A percentile compares a stretch with the other conserved stretches of the same genome.
These are phyloP conservation scores for Melanopsichium pennsylvanicum DNA, from an alignment of 1,284 basidiomycete species.

Conservation along the genomic window DNA sequence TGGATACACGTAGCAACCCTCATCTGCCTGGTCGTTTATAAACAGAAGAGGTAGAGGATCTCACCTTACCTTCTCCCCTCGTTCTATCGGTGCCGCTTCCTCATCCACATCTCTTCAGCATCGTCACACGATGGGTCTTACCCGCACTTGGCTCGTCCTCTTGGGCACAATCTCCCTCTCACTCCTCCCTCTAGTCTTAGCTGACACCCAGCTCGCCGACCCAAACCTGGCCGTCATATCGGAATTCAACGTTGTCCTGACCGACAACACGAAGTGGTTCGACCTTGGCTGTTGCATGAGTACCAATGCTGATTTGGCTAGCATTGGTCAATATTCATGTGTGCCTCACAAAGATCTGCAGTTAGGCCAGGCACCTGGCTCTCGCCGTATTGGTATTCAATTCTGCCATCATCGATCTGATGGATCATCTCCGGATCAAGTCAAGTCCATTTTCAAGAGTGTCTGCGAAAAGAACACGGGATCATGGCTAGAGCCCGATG, in stretches of 20 bases:
- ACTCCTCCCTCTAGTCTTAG: conserved; percentile 2
- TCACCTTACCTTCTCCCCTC: not conserved
- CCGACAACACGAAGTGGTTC: conserved; percentile 32
- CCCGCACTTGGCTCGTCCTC: conserved; percentile 12
- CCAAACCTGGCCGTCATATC: conserved; percentile 15
- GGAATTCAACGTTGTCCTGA: conserved; percentile 30
- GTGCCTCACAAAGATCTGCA: conserved; percentile 7
- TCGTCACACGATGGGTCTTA: conserved; percentile 8
- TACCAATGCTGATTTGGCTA: not conserved
- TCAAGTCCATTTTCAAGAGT: not conserved
- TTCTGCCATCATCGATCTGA: conserved; percentile 18
- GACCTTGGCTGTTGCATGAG: conserved; percentile 38
- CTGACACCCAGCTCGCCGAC: conserved; percentile 12
- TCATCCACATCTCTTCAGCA: not conserved
- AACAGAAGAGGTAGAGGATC: not conserved
- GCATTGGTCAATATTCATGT: conserved; percentile 1
- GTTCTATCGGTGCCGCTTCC: not conserved
- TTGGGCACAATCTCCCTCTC: conserved; percentile 12
- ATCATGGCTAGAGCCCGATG: conserved; percentile 1
- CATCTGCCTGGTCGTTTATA: not conserved
- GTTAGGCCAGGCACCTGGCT: conserved; percentile 2
- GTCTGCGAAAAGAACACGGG: conserved; percentile 2
- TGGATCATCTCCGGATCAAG: conserved; percentile 1
- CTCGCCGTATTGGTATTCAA: conserved; percentile 23
- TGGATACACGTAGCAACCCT: too few relatives aligned